Percentiles rank a stretch among this genome's conserved stretches.
Evolutionary conservation across 2,329 filamentous ascomycete genomes (phyloP).

Genomic region (Alternaria atra): DNA sequence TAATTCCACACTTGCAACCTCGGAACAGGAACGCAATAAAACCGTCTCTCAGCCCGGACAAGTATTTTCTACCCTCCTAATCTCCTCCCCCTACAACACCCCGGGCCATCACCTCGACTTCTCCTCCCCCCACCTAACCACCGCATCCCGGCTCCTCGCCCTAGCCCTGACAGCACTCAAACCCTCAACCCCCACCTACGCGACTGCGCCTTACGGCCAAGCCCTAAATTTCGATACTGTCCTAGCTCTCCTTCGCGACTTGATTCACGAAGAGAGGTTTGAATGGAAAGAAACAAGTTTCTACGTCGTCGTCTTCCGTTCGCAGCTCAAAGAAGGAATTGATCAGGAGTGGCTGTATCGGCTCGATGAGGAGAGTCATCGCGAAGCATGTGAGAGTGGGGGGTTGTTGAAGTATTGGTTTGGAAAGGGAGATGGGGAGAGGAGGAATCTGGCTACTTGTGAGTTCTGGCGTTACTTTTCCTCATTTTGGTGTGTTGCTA

Average conservation of each 20-base stretch:
- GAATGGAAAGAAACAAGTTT: constrained; percentile 71
- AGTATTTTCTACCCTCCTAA: constrained; percentile 53
- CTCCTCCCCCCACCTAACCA: constrained; percentile 63
- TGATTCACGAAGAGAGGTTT: constrained; percentile 58
- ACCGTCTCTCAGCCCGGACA: too few species aligned
- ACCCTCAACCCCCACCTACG: constrained; percentile 74
- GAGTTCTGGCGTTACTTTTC: constrained; percentile 35
- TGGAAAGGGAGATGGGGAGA: constrained; percentile 72
- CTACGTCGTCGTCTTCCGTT: constrained; percentile 87
- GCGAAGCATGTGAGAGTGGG: constrained; percentile 79
- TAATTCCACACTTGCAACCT: neutral
- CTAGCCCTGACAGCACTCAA: constrained; percentile 72
- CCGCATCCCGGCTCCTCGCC: constrained; percentile 74
- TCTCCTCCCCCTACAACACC: constrained; percentile 80
- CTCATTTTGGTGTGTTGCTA: too few species aligned
- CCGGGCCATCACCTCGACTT: constrained; percentile 77
- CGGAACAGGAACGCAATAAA: neutral
- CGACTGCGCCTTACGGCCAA: constrained; percentile 74
- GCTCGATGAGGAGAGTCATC: constrained; percentile 80
- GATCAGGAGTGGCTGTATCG: constrained; percentile 73
- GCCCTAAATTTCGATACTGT: constrained; percentile 80
- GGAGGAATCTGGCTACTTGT: constrained; percentile 81
- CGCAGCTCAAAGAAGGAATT: constrained; percentile 71
- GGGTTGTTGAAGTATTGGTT: constrained; percentile 96
- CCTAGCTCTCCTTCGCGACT: constrained; percentile 64